A percentile compares a stretch with the other conserved stretches of the same genome.
These are phyloP conservation scores for Schoenoplectus triqueter DNA, from an alignment of 202 grass and related monocot genomes.

Conservation along the genomic window DNA sequence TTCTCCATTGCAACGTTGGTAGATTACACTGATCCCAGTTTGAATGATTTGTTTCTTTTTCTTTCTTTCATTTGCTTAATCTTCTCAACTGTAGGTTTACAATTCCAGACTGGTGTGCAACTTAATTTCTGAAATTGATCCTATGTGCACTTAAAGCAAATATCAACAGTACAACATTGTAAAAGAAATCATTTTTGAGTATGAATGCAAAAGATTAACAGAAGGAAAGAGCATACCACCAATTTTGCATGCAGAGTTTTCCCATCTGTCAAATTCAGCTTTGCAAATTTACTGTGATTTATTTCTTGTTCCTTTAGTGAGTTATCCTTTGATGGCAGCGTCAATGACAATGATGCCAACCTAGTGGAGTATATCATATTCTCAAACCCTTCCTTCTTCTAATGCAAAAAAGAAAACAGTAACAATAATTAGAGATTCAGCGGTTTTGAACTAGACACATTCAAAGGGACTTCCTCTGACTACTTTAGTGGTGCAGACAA, in stretches of 20 bases:
- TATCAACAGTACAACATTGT: conserved; percentile 18
- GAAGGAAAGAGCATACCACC: conserved; percentile 55
- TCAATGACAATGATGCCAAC: conserved; percentile 73
- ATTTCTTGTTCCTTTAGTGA: conserved; percentile 42
- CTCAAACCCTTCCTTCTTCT: conserved; percentile 58
- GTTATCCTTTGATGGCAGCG: conserved; percentile 47
- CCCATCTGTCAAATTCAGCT: conserved; percentile 82
- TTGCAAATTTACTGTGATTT: conserved; percentile 58
- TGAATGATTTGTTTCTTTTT: neutral
- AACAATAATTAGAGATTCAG: neutral
- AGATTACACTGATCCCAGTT: neutral
- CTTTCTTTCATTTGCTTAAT: too few relatives aligned
- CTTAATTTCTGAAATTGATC: neutral
- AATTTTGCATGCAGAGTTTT: conserved; percentile 72
- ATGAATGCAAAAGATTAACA: conserved; percentile 20
- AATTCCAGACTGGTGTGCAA: neutral
- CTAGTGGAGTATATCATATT: conserved; percentile 64
- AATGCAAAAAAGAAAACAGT: conserved; percentile 36
- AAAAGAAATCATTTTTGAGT: neutral
- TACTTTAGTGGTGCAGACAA: neutral
- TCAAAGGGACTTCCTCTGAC: neutral
- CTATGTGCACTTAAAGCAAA: neutral
- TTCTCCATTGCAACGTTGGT: neutral
- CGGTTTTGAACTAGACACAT: neutral
- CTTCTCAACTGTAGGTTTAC: neutral